Evolutionary conservation across 2,329 filamentous ascomycete genomes (phyloP).

Genomic region (Trichoderma simmonsii): DNA sequence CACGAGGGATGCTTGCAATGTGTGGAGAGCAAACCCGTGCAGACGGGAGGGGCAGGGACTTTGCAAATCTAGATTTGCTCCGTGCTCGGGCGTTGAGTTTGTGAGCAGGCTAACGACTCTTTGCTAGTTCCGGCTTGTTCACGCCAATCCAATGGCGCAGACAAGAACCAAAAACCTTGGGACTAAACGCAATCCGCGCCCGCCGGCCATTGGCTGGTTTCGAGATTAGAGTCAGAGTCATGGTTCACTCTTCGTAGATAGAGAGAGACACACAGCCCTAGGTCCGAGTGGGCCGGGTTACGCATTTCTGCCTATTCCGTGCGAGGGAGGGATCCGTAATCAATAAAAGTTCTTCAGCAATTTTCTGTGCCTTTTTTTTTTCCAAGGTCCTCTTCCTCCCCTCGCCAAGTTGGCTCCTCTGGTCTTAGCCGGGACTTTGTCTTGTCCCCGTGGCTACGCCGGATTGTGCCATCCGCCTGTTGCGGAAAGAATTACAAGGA

Average conservation of each 20-base stretch:
- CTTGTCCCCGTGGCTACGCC: slow-evolving; percentile 2
- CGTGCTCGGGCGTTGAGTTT: slow-evolving; percentile 7
- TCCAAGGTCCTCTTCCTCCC: neutral
- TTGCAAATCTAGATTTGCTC: slow-evolving; percentile 17
- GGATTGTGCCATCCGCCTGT: slow-evolving; percentile 2
- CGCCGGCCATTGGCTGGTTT: neutral
- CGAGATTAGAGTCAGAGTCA: neutral
- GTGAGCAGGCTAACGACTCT: neutral
- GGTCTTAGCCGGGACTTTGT: neutral
- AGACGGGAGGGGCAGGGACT: slow-evolving; percentile 7
- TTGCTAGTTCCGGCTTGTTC: neutral
- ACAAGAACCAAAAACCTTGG: neutral
- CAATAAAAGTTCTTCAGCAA: neutral
- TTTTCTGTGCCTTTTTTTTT: neutral
- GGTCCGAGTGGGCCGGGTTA: neutral
- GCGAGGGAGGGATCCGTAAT: slow-evolving; percentile 1
- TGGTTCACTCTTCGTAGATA: neutral
- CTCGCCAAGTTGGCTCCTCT: slow-evolving; percentile 4
- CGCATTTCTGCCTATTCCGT: neutral
- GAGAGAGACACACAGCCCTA: slow-evolving; percentile 8
- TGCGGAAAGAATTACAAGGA: neutral
- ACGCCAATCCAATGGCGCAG: neutral
- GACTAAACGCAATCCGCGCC: neutral
- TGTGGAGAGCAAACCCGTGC: slow-evolving; percentile 12
- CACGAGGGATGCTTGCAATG: slow-evolving; percentile 13